Evolutionary conservation across 306 rosid species (phyloP).

Genomic region (Rubus idaeus): DNA sequence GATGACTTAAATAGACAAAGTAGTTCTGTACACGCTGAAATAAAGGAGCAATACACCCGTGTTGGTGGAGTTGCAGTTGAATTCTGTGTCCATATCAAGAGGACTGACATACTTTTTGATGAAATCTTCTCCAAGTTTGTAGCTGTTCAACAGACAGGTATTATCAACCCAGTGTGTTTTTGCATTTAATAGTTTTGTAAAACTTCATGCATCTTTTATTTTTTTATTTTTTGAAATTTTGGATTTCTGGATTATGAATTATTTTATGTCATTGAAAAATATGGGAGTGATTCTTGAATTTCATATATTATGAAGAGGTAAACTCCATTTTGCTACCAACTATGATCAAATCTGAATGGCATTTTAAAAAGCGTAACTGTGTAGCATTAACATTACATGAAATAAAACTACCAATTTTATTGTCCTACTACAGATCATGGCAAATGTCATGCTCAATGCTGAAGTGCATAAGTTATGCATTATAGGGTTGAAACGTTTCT

Average conservation of each 20-base stretch:
- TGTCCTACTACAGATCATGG: background rate
- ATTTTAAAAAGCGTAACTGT: conserved; percentile 2
- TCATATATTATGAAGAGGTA: background rate
- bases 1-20: conserved; percentile 43
- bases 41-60: conserved; percentile 89
- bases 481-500: background rate
- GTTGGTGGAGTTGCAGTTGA: conserved; percentile 99
- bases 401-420: background rate
- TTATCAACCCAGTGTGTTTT: conserved; percentile 14
- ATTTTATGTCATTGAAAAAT: background rate
- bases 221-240: conserved; percentile 2
- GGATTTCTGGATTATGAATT: background rate
- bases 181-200: conserved; percentile 13
- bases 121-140: conserved; percentile 81
- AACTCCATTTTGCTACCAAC: background rate
- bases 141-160: conserved; percentile 87
- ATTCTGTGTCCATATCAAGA: conserved; percentile 93
- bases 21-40: conserved; percentile 68
- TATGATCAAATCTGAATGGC: background rate
- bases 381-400: background rate
- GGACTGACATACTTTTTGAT: conserved; percentile 91
- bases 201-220: background rate
- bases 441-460: background rate
- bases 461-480: background rate
- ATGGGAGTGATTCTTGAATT: background rate